phyloP scores from a whole-genome alignment of 768 basidiomycete genomes.

The Goffeauzyma gilvescens region DNA sequence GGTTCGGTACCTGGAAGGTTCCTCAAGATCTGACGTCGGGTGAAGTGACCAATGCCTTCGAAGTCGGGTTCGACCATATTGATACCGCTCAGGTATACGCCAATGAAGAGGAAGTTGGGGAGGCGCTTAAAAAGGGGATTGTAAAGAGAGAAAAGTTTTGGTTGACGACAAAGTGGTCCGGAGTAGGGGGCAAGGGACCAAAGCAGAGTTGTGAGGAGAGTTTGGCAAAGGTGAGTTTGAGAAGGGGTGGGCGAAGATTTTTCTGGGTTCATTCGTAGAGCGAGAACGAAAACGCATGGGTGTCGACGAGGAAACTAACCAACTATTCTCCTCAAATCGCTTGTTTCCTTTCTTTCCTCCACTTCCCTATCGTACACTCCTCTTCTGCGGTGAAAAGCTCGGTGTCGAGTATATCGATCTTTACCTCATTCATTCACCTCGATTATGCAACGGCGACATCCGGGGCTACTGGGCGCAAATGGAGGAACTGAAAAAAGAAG shows the following conservation, averaged over 20 bases:
- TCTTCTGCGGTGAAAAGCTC: too few relatives aligned
- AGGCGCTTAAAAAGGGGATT: constrained; percentile 5
- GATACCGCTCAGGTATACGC: constrained; percentile 23
- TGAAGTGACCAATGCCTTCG: constrained; percentile 23
- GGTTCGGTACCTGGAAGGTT: constrained; percentile 29
- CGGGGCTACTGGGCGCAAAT: constrained; percentile 5
- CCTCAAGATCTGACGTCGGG: constrained; percentile 19
- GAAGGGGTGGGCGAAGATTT: neutral
- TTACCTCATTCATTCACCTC: constrained; percentile 49
- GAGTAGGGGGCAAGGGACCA: constrained; percentile 36
- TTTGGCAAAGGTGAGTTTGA: constrained; percentile 36
- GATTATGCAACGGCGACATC: constrained; percentile 9
- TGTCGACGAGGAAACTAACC: too few relatives aligned
- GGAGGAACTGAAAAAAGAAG: constrained; percentile 14
- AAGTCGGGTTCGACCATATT: constrained; percentile 25
- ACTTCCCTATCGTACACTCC: too few relatives aligned
- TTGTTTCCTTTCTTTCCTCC: neutral
- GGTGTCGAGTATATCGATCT: constrained; percentile 46
- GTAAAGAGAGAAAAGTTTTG: constrained; percentile 9
- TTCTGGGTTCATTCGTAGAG: too few relatives aligned
- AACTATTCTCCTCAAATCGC: neutral
- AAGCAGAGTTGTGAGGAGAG: constrained; percentile 38
- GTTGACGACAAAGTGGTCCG: constrained; percentile 18
- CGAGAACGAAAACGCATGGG: too few relatives aligned
- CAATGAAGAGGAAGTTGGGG: constrained; percentile 8